Evolutionary conservation across 345 rosid species (phyloP).

Genomic region (Eucalyptus regnans): DNA sequence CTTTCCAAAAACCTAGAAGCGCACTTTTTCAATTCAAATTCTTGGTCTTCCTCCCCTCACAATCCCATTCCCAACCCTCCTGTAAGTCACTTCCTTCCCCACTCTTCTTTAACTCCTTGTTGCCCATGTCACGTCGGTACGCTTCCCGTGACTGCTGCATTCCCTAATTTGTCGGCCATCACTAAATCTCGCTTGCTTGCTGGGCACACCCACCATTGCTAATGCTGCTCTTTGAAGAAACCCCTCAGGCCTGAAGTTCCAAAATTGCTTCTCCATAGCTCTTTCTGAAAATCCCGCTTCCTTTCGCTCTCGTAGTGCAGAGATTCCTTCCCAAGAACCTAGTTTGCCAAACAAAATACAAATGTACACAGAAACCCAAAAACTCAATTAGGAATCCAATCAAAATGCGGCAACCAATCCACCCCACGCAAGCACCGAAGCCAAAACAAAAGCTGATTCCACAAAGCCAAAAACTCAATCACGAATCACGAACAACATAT

Average conservation of each 20-base stretch:
- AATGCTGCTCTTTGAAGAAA: no score
- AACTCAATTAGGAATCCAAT: not conserved
- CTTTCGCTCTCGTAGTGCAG: slow-evolving; percentile 10
- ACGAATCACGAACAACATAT: not conserved
- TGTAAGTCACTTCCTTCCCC: no score
- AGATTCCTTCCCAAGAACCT: slow-evolving; percentile 36
- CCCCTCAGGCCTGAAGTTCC: slow-evolving; percentile 3
- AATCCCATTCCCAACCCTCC: no score
- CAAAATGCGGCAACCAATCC: not conserved
- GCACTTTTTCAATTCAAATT: no score
- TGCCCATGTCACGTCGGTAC: no score
- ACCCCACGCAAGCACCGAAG: not conserved
- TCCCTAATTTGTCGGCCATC: no score
- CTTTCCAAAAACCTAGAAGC: no score
- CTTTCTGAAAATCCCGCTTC: slow-evolving; percentile 21
- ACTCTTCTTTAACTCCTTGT: no score
- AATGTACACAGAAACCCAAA: not conserved
- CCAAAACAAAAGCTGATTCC: not conserved
- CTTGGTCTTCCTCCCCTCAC: no score
- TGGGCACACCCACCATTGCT: no score
- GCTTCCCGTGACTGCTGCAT: no score
- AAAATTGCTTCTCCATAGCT: slow-evolving; percentile 24
- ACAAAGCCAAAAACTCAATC: not conserved
- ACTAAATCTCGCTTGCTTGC: no score
- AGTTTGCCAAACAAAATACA: not conserved